Evolutionary conservation across 345 rosid species (phyloP), one percentile per base, ranked within the genome.

Genomic region (Turnera subulata): DNA sequence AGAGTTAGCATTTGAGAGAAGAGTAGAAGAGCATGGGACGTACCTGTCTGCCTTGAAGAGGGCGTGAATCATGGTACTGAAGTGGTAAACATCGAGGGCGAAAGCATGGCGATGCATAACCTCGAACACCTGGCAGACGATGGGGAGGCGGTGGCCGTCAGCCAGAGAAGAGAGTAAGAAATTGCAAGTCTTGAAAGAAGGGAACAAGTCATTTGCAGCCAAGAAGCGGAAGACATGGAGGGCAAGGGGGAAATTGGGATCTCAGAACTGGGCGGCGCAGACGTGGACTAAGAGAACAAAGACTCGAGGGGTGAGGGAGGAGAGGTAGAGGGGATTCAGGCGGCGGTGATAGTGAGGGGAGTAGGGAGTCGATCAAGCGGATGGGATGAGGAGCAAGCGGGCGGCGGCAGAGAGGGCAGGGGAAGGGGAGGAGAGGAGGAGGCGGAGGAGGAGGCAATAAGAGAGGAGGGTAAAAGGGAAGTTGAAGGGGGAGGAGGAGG

Each of bases 391-490:
- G 59, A 80, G 65, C 58, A 77, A 38, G 57, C 90, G 80, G 15
- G 90, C 90, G 44, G 95, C 73, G 11, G 89, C 73, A 23, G 49
- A 33, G 38, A 73, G 68, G 56, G 74, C 68, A 43, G 76, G 51
- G 19, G n/a, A n/a, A n/a, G n/a, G n/a, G n/a, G n/a, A n/a, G n/a
- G n/a, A n/a, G n/a, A n/a, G n/a, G n/a, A 58, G 65, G 50, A 84
- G 64, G 62, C 75, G 78, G 55, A 90, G 64, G 76, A 86, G 57
- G 57, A 84, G 59, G 62, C 84, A 86, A 71, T 83, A 86, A 49
- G 92, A 82, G 29, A 81, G 80, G 52, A 76, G 77, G 2, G 84
- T 86, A 68, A 89, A 86, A n/a, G 53, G 78, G 66, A 82, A 86
- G 43, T 72, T 69, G 32, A 67, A 83, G 8, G n/a, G n/a, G n/a